phyloP scores from a whole-genome alignment of 108 stramenopile species.

The Tribonema minus region DNA sequence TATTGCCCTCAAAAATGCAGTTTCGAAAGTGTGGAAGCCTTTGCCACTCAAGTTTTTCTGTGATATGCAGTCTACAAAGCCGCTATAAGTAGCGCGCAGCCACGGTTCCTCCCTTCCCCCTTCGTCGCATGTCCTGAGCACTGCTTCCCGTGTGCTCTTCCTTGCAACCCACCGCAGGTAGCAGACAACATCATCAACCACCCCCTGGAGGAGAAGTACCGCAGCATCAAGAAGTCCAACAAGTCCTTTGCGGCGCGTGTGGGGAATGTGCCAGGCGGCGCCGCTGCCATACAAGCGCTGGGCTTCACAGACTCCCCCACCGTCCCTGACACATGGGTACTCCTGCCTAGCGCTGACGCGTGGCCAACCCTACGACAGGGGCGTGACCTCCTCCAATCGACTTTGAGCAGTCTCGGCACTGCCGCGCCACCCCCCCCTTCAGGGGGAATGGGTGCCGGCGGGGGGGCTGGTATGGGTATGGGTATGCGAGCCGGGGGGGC shows the following conservation, averaged over 20 bases:
- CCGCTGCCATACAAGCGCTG: constrained; percentile 21
- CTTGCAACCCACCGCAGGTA: not conserved
- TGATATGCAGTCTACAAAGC: too few relatives aligned
- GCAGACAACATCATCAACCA: constrained; percentile 45
- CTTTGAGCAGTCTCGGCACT: not conserved
- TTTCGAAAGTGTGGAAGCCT: too few relatives aligned
- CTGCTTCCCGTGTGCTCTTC: not conserved
- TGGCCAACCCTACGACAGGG: constrained; percentile 3
- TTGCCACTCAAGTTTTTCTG: too few relatives aligned
- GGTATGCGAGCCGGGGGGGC: not conserved
- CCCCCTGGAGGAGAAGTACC: constrained; percentile 48
- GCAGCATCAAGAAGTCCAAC: constrained; percentile 48
- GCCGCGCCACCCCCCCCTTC: not conserved
- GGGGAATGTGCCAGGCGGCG: constrained; percentile 22
- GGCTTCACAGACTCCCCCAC: constrained; percentile 6
- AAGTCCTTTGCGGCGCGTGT: constrained; percentile 1
- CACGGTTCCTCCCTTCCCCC: too few relatives aligned
- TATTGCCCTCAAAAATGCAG: too few relatives aligned
- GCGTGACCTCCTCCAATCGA: not conserved
- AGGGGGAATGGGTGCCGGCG: not conserved
- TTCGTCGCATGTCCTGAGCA: too few relatives aligned
- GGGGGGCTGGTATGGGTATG: not conserved
- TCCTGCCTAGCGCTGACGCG: constrained; percentile 10
- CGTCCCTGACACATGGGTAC: constrained; percentile 6
- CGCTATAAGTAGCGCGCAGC: too few relatives aligned